Evolutionary conservation across 106 monocot species (phyloP).

Genomic region (Triglochin maritima): DNA sequence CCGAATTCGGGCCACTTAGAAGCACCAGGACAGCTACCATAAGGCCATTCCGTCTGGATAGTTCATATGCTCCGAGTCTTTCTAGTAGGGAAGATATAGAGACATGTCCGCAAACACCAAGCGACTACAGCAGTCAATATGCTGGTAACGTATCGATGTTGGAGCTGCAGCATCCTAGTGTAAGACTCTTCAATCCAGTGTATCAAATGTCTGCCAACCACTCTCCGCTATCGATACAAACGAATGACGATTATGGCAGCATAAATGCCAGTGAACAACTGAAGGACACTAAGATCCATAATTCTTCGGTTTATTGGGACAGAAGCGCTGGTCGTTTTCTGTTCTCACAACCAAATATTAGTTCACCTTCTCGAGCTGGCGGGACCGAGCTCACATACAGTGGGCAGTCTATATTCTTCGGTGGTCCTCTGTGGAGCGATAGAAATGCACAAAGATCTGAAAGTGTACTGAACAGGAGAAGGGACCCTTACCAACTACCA

Average conservation of each 20-base stretch:
- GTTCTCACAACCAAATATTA: slow-evolving; percentile 1
- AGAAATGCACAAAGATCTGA: slow-evolving; percentile 11
- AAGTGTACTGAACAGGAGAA: slow-evolving; percentile 7
- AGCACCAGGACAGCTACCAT: background rate
- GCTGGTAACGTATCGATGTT: background rate
- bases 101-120: slow-evolving; percentile 35
- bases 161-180: slow-evolving; percentile 13
- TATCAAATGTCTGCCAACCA: slow-evolving; percentile 38
- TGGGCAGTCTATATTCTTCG: slow-evolving; percentile 47
- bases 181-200: slow-evolving; percentile 41
- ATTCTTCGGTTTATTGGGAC: slow-evolving; percentile 36
- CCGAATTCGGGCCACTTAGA: slow-evolving; percentile 9
- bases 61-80: slow-evolving; percentile 29
- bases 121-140: slow-evolving; percentile 29
- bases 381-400: slow-evolving; percentile 27
- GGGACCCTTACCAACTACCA: slow-evolving; percentile 38
- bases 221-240: slow-evolving; percentile 23
- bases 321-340: slow-evolving; percentile 35
- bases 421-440: slow-evolving; percentile 33
- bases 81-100: slow-evolving; percentile 36
- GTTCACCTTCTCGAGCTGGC: background rate
- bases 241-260: slow-evolving; percentile 17
- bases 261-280: background rate
- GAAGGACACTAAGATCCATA: slow-evolving; percentile 3
- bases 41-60: slow-evolving; percentile 24